Base-by-base conservation (phyloP, 2,329 filamentous ascomycete species). In the Colletotrichum paranaense region DNA sequence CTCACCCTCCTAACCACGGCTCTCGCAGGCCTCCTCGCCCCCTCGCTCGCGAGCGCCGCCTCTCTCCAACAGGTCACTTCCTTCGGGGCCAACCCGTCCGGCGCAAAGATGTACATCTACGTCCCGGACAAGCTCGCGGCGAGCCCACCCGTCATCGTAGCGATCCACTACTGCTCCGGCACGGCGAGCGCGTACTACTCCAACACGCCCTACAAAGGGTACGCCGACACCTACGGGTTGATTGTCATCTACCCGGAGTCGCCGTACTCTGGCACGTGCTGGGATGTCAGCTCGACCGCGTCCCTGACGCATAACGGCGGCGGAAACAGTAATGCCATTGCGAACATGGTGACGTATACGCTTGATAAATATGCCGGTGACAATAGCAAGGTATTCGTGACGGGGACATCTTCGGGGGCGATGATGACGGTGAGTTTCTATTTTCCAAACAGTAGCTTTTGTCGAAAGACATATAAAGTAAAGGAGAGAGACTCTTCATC, bases 321-420 rank as follows among this genome's bases (percentile, higher is more conserved):
- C 26, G 88, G 88, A 3, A 88, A 92, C 78, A 88, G 85, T 62
- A 86, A 87, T 55, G 84, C 85, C 0, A 89, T 92, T 69, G 87
- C 86, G 28, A 90, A 88, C 77, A 91, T 92, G 89, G 88, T 91
- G 59, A 82, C 80, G 52, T 91, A 89, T 76, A 83, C 88, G 4
- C 79, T 91, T n/a, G 75, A 78, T 9, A 84, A 84, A 77, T 90
- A 91, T 80, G 81, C 82, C 2, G 89, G 83, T 30, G 87, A 92
- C 76, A 76, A 84, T 35, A 81, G 77, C 73, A 84, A 84, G 67
- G 87, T 91, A 2, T 91, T 87, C 73, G 87, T 87, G 1, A 89
- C 87, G 0, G 90, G 90, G 2, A 79, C 79, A 0, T 84, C 81
- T 4, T 87, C 85, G 0, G 86, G 86, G 1, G 85, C 82, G n/a